phyloP scores from a whole-genome alignment of 768 basidiomycete species.

The Suillus placidus region DNA sequence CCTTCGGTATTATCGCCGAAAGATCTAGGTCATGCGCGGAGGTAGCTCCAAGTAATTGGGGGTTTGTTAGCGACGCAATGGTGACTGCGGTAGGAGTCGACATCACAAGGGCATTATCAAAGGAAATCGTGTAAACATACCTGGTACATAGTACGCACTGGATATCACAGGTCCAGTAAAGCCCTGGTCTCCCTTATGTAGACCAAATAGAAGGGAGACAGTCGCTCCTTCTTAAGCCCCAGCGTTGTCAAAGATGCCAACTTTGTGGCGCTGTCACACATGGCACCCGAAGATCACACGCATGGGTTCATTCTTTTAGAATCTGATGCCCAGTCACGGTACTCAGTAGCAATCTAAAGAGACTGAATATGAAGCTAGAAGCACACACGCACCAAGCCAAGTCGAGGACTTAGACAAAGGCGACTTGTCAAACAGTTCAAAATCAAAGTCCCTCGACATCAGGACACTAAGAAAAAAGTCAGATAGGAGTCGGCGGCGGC shows the following conservation, averaged over 20 bases:
- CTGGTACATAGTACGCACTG: neutral
- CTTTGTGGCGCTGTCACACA: neutral
- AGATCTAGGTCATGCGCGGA: neutral
- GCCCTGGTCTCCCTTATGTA: neutral
- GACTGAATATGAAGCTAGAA: neutral
- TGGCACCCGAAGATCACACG: neutral
- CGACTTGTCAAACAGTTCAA: neutral
- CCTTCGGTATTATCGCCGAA: neutral
- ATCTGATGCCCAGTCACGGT: neutral
- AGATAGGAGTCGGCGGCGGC: neutral
- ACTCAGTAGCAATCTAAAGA: neutral
- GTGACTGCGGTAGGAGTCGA: neutral
- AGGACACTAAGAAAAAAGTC: neutral
- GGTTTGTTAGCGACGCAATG: neutral
- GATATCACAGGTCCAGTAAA: neutral
- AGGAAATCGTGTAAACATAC: neutral
- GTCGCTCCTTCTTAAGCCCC: neutral
- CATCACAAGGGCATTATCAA: neutral
- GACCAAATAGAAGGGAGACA: neutral
- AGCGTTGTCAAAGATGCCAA: slow-evolving; percentile 1
- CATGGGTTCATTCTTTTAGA: neutral
- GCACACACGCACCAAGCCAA: neutral
- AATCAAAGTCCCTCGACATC: neutral
- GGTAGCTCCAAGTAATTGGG: neutral
- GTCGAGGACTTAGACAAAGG: neutral